Base-by-base conservation (phyloP, 805 yeast species). In the Teunomyces lycoperdinae region DNA sequence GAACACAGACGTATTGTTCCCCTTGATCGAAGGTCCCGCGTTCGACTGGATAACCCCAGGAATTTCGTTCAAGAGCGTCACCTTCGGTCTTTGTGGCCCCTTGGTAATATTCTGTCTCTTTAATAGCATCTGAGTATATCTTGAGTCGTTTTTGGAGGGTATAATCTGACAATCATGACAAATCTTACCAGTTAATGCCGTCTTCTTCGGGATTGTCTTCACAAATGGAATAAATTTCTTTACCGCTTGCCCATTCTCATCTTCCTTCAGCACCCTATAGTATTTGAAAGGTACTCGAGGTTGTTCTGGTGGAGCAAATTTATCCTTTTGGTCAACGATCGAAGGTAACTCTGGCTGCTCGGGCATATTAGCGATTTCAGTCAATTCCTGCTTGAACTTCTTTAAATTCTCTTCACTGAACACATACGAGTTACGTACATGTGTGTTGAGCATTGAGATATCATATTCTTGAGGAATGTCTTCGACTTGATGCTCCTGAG, bases 151-250 rank as follows among this genome's bases (percentile, higher is more conserved):
- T 58, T 82, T 79, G 4, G 89, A 80, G 9, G 98, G 97, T 44
- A 86, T 80, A 16, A 89, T 84, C 57, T 86, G 88, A 65, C 97
- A 91, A 63, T 94, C 99, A 63, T 94, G 97, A 48, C 85, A 87
- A 27, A 92, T 84, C 32, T 90, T 88, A 33, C 99, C 99, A 9
- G 82, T 78, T 31, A 94, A 67, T 2, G 90, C 79, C 0, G 99
- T 91, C 58, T 88, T 87, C 83, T 71, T 90, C 0, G 96, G 96
- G 47, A 89, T 88, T 0, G 96, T 87, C 64, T 85, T 87, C 9
- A 89, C 91, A 63, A 81, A 88, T 9, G 96, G 96, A n/a, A 85
- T 78, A 51, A 74, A 79, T 58, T 83, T 66, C 46, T 54, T 57
- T n/a, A 50, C 51, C 43, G 63, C 58, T 46, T 64, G 50, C 38